phyloP scores from a whole-genome alignment of 2,329 filamentous ascomycete genomes.

The Fusarium nurragi region DNA sequence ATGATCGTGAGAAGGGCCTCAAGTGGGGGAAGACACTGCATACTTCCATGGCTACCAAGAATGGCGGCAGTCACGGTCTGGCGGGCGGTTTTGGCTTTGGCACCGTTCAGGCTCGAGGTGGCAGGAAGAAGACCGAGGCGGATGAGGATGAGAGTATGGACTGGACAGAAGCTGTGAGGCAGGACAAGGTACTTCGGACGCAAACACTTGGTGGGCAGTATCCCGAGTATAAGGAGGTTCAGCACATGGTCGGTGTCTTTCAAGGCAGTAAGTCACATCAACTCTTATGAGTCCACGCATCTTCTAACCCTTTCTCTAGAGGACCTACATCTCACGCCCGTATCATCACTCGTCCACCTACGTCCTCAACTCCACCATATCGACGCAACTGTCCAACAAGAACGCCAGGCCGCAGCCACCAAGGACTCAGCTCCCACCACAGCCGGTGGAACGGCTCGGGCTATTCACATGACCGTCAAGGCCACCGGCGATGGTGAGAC shows the following conservation, averaged over 20 bases:
- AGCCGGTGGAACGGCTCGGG: conserved; percentile 67
- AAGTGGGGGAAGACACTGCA: conserved; percentile 83
- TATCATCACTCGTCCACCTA: conserved; percentile 85
- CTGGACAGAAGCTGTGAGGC: conserved; percentile 74
- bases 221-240: conserved; percentile 72
- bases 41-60: conserved; percentile 66
- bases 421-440: conserved; percentile 48
- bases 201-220: conserved; percentile 90
- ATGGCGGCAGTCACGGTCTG: conserved; percentile 73
- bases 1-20: conserved; percentile 84
- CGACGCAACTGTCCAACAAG: conserved; percentile 81
- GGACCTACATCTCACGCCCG: conserved; percentile 85
- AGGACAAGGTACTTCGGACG: conserved; percentile 76
- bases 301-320: conserved; percentile 58
- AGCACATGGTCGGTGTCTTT: conserved; percentile 95
- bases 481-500: conserved; percentile 73
- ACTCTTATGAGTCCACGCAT: background rate
- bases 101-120: conserved; percentile 53
- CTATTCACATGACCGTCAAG: conserved; percentile 89
- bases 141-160: conserved; percentile 62
- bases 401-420: conserved; percentile 58
- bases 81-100: conserved; percentile 77
- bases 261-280: conserved; percentile 69
- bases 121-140: conserved; percentile 52
- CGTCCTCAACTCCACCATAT: conserved; percentile 93